Conservation (phyloP, 2,329 filamentous ascomycete genomes). For the Nothopassalora personata region DNA sequence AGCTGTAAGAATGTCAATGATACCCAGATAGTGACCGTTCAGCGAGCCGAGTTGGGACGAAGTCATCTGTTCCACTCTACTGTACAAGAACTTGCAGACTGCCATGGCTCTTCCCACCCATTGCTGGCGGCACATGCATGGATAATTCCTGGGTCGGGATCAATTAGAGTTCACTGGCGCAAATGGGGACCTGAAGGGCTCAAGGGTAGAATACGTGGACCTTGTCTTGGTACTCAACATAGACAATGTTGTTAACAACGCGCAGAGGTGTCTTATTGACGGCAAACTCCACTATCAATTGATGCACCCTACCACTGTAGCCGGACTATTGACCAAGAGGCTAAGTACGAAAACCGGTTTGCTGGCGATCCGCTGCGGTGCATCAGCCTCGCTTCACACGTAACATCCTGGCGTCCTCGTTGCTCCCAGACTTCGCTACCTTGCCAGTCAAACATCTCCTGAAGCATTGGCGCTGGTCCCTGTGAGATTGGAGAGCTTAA, state of each 20-base stretch:
- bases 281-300: neutral
- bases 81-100: no score
- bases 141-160: neutral
- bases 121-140: no score
- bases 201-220: neutral
- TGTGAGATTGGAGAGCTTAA: neutral
- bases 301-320: neutral
- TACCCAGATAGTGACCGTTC: neutral
- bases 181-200: neutral
- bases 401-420: neutral
- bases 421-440: neutral
- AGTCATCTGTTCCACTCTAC: no score
- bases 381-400: neutral
- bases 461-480: neutral
- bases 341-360: neutral
- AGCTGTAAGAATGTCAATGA: conserved; percentile 9
- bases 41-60: no score
- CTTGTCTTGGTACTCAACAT: neutral
- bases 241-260: neutral
- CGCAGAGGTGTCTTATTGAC: neutral
- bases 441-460: neutral
- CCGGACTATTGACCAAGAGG: neutral
- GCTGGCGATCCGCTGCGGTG: neutral
- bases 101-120: no score
- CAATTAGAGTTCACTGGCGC: neutral